Percentiles rank a stretch among this genome's conserved stretches.
These are phyloP conservation scores for Kwoniella botswanensis DNA, from an alignment of 768 basidiomycete genomes.

Conservation along the genomic window DNA sequence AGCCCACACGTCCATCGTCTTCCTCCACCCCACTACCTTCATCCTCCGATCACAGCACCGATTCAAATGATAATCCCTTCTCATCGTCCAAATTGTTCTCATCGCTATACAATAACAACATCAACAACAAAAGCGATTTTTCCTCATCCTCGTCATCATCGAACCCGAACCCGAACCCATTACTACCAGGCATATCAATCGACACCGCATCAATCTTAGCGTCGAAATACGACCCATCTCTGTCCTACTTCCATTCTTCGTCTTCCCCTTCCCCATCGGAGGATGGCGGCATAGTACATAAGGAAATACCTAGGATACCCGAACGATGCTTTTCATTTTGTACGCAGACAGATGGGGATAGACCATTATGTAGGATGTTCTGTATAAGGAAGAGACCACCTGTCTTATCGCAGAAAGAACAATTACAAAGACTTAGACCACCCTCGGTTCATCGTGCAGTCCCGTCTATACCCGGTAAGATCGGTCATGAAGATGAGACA, in stretches of 20 bases:
- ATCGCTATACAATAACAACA: constrained; percentile 9
- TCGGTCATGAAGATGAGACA: background rate
- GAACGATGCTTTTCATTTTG: constrained; percentile 52
- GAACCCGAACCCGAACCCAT: background rate
- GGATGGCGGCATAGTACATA: background rate
- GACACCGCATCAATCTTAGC: constrained; percentile 19
- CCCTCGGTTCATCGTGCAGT: background rate
- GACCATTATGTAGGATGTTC: constrained; percentile 46
- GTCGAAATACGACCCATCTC: constrained; percentile 23
- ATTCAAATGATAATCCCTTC: background rate
- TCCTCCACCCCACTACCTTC: background rate
- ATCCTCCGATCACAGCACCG: background rate
- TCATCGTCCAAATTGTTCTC: constrained; percentile 17
- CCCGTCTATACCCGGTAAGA: background rate
- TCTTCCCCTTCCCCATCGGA: constrained; percentile 18
- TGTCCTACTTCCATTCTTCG: constrained; percentile 25
- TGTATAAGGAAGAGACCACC: constrained; percentile 35
- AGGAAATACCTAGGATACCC: constrained; percentile 25
- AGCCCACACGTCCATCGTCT: background rate
- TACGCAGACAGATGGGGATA: constrained; percentile 34
- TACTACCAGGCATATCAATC: constrained; percentile 10
- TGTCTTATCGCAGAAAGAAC: constrained; percentile 21
- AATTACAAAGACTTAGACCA: constrained; percentile 35
- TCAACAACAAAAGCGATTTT: background rate
- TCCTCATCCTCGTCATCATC: constrained; percentile 4